These are phyloP conservation scores for Trichoderma lentiforme DNA, from an alignment of 2,329 filamentous ascomycete species.

Conservation along the genomic window DNA sequence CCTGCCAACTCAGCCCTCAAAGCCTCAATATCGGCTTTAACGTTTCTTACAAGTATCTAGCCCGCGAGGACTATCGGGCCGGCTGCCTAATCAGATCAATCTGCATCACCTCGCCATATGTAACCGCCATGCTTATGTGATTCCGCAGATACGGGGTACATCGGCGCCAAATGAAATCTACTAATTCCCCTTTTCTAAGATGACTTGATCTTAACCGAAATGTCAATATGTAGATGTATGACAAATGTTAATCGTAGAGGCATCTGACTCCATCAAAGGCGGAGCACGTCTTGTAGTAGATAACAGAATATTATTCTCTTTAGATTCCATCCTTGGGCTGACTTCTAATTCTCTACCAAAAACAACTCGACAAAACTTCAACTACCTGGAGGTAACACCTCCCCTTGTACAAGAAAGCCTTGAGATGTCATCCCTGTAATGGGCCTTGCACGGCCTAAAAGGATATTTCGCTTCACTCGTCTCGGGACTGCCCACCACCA, in stretches of 20 bases:
- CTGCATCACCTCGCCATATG: neutral
- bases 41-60: neutral
- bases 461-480: slow-evolving; percentile 5
- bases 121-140: slow-evolving; percentile 7
- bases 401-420: neutral
- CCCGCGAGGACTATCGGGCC: neutral
- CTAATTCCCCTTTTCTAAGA: neutral
- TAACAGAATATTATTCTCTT: slow-evolving; percentile 2
- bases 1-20: neutral
- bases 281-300: neutral
- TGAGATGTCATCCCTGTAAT: neutral
- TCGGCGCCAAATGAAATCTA: slow-evolving; percentile 21
- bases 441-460: neutral
- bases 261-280: neutral
- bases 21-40: neutral
- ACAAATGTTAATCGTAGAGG: neutral
- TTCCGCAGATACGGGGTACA: slow-evolving; percentile 15
- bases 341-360: slow-evolving; percentile 20
- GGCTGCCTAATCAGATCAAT: neutral
- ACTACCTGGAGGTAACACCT: neutral
- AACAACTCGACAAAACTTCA: neutral
- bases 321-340: slow-evolving; percentile 14
- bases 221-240: neutral
- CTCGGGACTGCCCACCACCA: neutral
- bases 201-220: neutral